Conservation (phyloP, 805 yeast species). For the Zygosaccharomyces lentus region DNA sequence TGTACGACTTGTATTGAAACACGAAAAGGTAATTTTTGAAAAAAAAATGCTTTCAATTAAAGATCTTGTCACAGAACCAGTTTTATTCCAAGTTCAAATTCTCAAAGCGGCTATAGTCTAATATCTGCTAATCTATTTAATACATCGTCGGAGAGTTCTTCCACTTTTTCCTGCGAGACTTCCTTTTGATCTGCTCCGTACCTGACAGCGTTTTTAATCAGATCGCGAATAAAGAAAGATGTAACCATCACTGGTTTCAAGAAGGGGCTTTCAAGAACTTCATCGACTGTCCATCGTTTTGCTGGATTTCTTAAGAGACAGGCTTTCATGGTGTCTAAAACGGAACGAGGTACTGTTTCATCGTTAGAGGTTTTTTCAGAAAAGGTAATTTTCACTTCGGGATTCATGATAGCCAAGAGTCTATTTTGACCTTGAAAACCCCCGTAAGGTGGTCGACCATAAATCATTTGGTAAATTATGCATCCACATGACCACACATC, state of each 20-base stretch:
- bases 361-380: constrained; percentile 61
- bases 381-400: constrained; percentile 64
- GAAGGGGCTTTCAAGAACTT: constrained; percentile 60
- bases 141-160: constrained; percentile 51
- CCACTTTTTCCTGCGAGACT: constrained; percentile 41
- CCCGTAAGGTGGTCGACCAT: constrained; percentile 90
- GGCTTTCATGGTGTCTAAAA: constrained; percentile 63
- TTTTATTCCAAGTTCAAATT: neutral
- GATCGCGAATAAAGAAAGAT: constrained; percentile 57
- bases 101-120: constrained; percentile 16
- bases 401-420: constrained; percentile 80
- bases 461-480: constrained; percentile 90
- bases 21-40: neutral
- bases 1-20: neutral
- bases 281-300: constrained; percentile 58
- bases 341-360: constrained; percentile 59
- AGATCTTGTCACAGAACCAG: neutral
- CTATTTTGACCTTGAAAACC: constrained; percentile 70
- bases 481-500: constrained; percentile 99
- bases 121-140: constrained; percentile 44
- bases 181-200: constrained; percentile 56
- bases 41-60: neutral
- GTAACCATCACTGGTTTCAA: constrained; percentile 72
- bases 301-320: constrained; percentile 71
- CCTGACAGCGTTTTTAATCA: constrained; percentile 71